A percentile compares a stretch with the other conserved stretches of the same genome.
Evolutionary conservation across 1,284 basidiomycete genomes (phyloP).

Genomic region (Amanita bisporigera): DNA sequence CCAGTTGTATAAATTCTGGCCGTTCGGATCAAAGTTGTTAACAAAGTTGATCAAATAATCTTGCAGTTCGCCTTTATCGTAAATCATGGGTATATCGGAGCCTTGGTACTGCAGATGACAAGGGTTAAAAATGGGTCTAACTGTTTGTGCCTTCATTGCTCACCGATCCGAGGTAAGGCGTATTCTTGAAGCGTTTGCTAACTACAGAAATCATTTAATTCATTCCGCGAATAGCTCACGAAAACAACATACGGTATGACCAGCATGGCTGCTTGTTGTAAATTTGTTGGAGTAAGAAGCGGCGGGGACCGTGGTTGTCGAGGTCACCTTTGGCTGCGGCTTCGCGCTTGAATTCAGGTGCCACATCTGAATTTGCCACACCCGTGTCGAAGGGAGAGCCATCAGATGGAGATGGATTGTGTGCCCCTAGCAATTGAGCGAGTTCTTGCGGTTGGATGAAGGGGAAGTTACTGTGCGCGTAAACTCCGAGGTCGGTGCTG

Average conservation of each 20-base stretch:
- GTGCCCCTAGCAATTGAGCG: conserved; percentile 24
- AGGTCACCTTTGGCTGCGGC: conserved; percentile 44
- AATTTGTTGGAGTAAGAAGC: conserved; percentile 37
- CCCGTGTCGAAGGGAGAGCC: conserved; percentile 47
- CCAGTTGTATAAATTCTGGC: conserved; percentile 1
- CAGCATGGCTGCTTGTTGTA: conserved; percentile 35
- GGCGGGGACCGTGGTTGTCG: conserved; percentile 40
- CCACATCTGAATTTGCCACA: conserved; percentile 32
- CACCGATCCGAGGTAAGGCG: conserved; percentile 22
- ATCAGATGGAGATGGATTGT: conserved; percentile 33
- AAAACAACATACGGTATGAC: conserved; percentile 34
- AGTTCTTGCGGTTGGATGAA: conserved; percentile 20
- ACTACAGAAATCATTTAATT: conserved; percentile 15
- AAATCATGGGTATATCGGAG: conserved; percentile 22
- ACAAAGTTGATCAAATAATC: conserved; percentile 23
- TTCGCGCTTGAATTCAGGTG: conserved; percentile 45
- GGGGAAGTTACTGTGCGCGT: conserved; percentile 27
- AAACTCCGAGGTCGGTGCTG: conserved; percentile 20
- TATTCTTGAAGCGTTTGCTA: conserved; percentile 23
- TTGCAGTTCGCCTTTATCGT: conserved; percentile 4
- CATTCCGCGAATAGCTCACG: not conserved
- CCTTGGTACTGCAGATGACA: conserved; percentile 14
- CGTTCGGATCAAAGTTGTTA: conserved; percentile 24
- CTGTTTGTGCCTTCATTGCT: not conserved
- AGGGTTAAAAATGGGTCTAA: not conserved